phyloP scores from a whole-genome alignment of 768 basidiomycete species.

The Termitomyces heimii region DNA sequence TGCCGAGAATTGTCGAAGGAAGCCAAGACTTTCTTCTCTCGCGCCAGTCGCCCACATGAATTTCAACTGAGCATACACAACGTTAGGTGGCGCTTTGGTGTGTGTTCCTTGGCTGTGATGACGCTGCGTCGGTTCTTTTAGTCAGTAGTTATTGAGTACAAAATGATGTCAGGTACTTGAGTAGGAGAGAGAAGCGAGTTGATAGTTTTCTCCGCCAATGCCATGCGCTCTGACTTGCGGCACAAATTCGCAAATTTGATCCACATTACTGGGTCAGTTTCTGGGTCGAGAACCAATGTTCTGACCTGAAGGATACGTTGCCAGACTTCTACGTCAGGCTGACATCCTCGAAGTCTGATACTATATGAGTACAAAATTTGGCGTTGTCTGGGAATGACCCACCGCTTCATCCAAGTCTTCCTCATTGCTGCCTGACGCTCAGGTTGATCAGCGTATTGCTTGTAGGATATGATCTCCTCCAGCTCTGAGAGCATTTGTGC shows the following conservation, averaged over 20 bases:
- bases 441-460: constrained; percentile 89
- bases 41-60: constrained; percentile 91
- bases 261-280: constrained; percentile 96
- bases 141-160: neutral
- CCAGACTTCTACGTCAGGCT: constrained; percentile 99
- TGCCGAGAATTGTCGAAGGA: constrained; percentile 78
- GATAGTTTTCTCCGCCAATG: constrained; percentile 95
- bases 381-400: constrained; percentile 6
- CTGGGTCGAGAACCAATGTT: constrained; percentile 86
- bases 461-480: constrained; percentile 96
- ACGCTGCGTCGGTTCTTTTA: constrained; percentile 27
- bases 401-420: constrained; percentile 98
- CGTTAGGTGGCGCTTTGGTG: constrained; percentile 84
- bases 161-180: constrained; percentile 31
- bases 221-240: constrained; percentile 90
- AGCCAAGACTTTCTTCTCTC: constrained; percentile 71
- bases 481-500: constrained; percentile 98
- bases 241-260: constrained; percentile 98
- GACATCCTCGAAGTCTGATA: constrained; percentile 83
- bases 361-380: neutral
- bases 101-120: constrained; percentile 42
- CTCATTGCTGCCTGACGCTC: constrained; percentile 88
- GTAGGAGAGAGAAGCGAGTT: constrained; percentile 83
- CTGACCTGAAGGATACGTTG: constrained; percentile 95
- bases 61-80: constrained; percentile 94